Base-by-base conservation (phyloP, 2,329 filamentous ascomycete species). In the Emydomyces testavorans region DNA sequence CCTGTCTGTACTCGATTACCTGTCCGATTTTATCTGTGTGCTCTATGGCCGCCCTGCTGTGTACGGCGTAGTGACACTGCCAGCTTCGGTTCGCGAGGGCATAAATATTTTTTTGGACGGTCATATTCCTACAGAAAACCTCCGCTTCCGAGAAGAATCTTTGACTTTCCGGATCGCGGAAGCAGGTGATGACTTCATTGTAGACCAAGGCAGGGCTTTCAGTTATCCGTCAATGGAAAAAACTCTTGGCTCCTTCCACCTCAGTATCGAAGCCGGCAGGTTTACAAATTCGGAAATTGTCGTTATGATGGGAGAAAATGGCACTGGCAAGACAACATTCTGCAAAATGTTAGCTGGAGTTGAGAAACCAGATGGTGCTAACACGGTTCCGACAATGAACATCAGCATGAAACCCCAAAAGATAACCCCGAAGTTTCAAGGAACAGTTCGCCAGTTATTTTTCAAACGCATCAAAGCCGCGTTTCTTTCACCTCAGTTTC, bases 361-460 rank as follows among this genome's bases (percentile, higher is more conserved):
- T 32, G 77, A 94, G 58, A 90, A 95, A 71, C 92, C 93, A 6
- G 93, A 98, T 60, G 80, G 78, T 58, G 80, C 75, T 55, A 74
- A 78, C 59, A 79, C 79, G 60, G 78, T 98, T 13, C 92, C 92
- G 13, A 80, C 85, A 57, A 94, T 98, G 89, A 88, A 85, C 72
- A 94, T 98, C 66, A 89, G 83, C 73, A 93, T 96, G 88, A 98
- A 98, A 77, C 93, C 93, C 16, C 92, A 98, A 74, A 98, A 93
- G 62, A 98, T 98, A 62, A 98, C 89, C 2, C 92, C 92, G 63
- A 98, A 95, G 70, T 98, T 94, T 65, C 83, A 89, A 56, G 92
- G 93, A 54, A 98, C 90, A 32, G 92, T 98, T 50, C 87, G 92
- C 54, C 88, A 95, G 69, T 78, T 98, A 43, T 96, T 98, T 77